Base-by-base conservation (phyloP, 2,329 filamentous ascomycete genomes). In the Coleophoma eucalyptorum region DNA sequence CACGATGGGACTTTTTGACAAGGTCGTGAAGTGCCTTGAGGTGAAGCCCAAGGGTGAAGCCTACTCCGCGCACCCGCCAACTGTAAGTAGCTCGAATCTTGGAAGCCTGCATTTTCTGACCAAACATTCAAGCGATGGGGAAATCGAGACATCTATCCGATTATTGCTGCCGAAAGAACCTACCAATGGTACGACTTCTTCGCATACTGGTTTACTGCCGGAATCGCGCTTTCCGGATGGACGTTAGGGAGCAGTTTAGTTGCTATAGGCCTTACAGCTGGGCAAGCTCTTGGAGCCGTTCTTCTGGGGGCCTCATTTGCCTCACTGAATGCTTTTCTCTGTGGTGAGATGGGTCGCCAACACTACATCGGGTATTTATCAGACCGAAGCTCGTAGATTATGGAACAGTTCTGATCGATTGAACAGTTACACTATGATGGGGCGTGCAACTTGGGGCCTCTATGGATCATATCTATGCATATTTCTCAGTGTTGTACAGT, bases 201-300 rank as follows among this genome's bases (percentile, higher is more conserved):
- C 37, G n/a, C 19, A n/a, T 40, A 40, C n/a, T 34, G 32, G 33
- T 37, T 19, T 15, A 37, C 35, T 5, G 35, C n/a, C 15, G 45
- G 45, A 8, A 34, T 47, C 15, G 21, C 19, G 41, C 18, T 43
- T 12, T 42, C 46, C 3, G 18, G 35, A n/a, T 49, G 46, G 46
- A 49, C 46, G 18, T n/a, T 34, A 3, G 46, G 46, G 16, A 42
- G 35, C 38, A 49, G 35, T 18, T 13, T 49, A 18, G 16, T 49
- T 19, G 35, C 16, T 4, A 32, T 31, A 11, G 46, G 46, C 16
- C 46, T 49, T 11, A 49, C 20, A 3, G 35, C 38, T 33, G 21
- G 20, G 7, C 46, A 49, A 49, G 16, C 45, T 4, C 13, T 34
- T 11, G 45, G 32, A 13, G 16, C 26, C 4, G 45, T 47, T 6